Conservation (phyloP, 1,139 yeast genomes). For the Candida pseudoviswanathii region DNA sequence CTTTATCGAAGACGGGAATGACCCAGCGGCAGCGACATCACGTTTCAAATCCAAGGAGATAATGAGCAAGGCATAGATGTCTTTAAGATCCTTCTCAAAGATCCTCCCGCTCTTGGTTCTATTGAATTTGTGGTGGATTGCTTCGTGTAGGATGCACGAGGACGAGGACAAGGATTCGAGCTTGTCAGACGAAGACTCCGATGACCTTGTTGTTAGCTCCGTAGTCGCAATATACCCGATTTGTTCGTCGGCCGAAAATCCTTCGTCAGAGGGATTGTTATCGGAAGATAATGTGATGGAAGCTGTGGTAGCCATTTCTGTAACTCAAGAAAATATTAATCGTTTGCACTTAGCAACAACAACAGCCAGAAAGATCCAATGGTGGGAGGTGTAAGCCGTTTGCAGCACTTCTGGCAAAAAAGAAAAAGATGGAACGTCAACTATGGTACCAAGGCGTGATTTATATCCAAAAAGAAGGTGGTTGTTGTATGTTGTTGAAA, state of each 20-base stretch:
- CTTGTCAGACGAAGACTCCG: background rate
- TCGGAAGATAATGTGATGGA: background rate
- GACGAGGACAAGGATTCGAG: background rate
- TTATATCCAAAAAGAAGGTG: too few species aligned
- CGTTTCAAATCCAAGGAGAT: slow-evolving; percentile 49
- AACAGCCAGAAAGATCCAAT: too few species aligned
- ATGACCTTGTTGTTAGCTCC: background rate
- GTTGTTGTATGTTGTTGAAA: background rate
- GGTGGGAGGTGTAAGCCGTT: too few species aligned
- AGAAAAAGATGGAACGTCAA: too few species aligned
- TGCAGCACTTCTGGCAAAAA: too few species aligned
- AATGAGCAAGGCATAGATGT: slow-evolving; percentile 55
- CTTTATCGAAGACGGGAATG: slow-evolving; percentile 3
- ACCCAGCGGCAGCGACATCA: background rate
- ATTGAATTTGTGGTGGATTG: slow-evolving; percentile 32
- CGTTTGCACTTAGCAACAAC: too few species aligned
- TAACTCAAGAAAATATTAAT: too few species aligned
- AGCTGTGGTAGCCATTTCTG: background rate
- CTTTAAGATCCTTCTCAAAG: slow-evolving; percentile 57
- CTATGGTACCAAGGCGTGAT: too few species aligned
- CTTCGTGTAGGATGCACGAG: slow-evolving; percentile 38
- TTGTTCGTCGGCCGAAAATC: slow-evolving; percentile 1
- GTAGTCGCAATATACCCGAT: background rate
- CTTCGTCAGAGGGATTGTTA: background rate
- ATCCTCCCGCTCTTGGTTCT: slow-evolving; percentile 55